Base-by-base conservation (phyloP, 106 monocot species). In the Phalaenopsis aphrodite region DNA sequence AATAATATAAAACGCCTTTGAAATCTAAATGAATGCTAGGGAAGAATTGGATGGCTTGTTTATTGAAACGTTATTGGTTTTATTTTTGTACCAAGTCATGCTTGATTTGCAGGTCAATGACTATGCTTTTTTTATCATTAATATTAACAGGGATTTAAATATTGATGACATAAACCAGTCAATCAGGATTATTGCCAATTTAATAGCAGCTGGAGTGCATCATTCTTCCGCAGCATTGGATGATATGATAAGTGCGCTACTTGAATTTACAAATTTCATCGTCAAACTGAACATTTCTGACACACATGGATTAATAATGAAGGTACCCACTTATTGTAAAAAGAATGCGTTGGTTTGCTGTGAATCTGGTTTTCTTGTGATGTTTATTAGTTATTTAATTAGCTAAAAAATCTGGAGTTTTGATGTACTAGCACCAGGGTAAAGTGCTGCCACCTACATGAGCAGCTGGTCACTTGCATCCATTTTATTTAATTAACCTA, bases 101-200 rank as follows among this genome's bases (percentile, higher is more conserved):
- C n/a, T 3, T 61, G 21, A 3, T 19, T 79, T 61, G 18, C 16
- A 21, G 58, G 9, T 57, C 56, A 10, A 41, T 64, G n/a, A 14
- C 24, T 68, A 8, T 75, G 10, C 5, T 41, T 49, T 7, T 18
- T 78, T 15, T 0, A 52, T 78, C 48, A 24, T 39, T 24, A 55
- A 16, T 83, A 61, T 79, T 85, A 39, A 72, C 89, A 99, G 98
- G 84, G 88, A 91, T 85, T 41, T 87, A 79, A 86, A 89, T 75
- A 79, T 83, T 76, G 87, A 88, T 79, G 80, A 23, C n/a, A 65
- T 85, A 78, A 99, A 87, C 75, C 92, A 94, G 81, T 88, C 92
- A 45, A 84, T 99, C 55, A 85, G 82, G 84, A 89, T 99, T 83
- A 78, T 92, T 19, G 72, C 85, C 78, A 93, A 94, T 85, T 77